Evolutionary conservation across 768 basidiomycete species (phyloP).

Genomic region (Agaricus sinodeliciosus): DNA sequence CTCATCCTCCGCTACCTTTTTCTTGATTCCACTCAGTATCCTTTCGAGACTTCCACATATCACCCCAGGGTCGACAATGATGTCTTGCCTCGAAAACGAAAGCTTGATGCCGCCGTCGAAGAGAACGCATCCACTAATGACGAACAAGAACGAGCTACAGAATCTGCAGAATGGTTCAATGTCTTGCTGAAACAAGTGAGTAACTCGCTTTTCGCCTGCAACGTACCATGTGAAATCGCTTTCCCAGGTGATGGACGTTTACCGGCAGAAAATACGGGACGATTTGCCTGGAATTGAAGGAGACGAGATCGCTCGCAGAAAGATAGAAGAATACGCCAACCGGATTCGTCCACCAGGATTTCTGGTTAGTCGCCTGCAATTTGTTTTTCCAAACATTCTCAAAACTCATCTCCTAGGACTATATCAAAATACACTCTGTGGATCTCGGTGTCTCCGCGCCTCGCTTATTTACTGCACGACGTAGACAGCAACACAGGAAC

Average conservation of each 20-base stretch:
- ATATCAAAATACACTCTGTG: slow-evolving; percentile 79
- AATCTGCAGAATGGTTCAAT: slow-evolving; percentile 93
- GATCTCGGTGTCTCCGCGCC: slow-evolving; percentile 82
- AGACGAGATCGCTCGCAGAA: slow-evolving; percentile 74
- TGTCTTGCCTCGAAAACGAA: slow-evolving; percentile 32
- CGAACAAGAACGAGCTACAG: slow-evolving; percentile 29
- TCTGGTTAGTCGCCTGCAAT: slow-evolving; percentile 39
- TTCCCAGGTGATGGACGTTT: slow-evolving; percentile 59
- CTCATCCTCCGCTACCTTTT: slow-evolving; percentile 94
- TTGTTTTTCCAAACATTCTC: slow-evolving; percentile 1
- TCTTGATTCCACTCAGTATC: slow-evolving; percentile 67
- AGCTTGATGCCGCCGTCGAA: slow-evolving; percentile 17
- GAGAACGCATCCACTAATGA: slow-evolving; percentile 21
- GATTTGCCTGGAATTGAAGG: slow-evolving; percentile 67
- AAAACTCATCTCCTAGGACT: slow-evolving; percentile 46
- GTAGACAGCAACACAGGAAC: slow-evolving; percentile 20
- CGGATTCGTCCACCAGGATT: slow-evolving; percentile 63
- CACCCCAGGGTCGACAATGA: slow-evolving; percentile 52
- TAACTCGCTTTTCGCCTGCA: slow-evolving; percentile 5
- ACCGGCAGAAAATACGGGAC: slow-evolving; percentile 71
- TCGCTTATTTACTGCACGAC: slow-evolving; percentile 61
- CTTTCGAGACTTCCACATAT: slow-evolving; percentile 50
- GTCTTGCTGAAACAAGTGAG: slow-evolving; percentile 72
- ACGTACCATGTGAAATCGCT: not conserved
- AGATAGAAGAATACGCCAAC: slow-evolving; percentile 80